A percentile compares a stretch with the other conserved stretches of the same genome.
Evolutionary conservation across 805 yeast genomes (phyloP).

Genomic region (Saccharomycopsis capsularis): DNA sequence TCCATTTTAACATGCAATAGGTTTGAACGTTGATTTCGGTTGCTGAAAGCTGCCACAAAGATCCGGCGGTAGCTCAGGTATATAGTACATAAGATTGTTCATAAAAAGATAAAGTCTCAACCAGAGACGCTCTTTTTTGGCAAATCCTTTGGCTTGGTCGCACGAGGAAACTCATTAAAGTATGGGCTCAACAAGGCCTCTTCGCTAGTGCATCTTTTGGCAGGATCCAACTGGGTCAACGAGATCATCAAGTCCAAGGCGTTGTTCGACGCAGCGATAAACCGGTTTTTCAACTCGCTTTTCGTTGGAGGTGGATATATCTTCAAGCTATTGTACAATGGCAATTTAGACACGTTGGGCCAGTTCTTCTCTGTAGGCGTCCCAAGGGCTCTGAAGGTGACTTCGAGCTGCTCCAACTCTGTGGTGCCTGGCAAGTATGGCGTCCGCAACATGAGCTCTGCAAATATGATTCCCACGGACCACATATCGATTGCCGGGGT

Average conservation of each 20-base stretch:
- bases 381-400: conserved; percentile 93
- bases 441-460: conserved; percentile 89
- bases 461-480: conserved; percentile 96
- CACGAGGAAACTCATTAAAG: conserved; percentile 66
- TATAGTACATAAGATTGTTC: too few relatives aligned
- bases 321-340: conserved; percentile 64
- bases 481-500: conserved; percentile 87
- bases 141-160: conserved; percentile 59
- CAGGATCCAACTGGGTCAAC: conserved; percentile 73
- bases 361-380: conserved; percentile 89
- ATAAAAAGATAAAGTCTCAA: too few relatives aligned
- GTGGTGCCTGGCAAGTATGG: conserved; percentile 93
- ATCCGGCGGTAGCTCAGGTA: too few relatives aligned
- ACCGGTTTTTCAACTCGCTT: conserved; percentile 71
- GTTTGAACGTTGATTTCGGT: too few relatives aligned
- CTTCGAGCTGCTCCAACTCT: conserved; percentile 82
- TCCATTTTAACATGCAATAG: too few relatives aligned
- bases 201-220: conserved; percentile 57
- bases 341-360: conserved; percentile 82
- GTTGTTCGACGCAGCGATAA: conserved; percentile 82
- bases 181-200: conserved; percentile 58
- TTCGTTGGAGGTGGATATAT: conserved; percentile 80
- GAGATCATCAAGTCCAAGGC: conserved; percentile 71
- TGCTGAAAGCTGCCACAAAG: too few relatives aligned
- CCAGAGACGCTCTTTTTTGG: conserved; percentile 51